A percentile compares a stretch with the other conserved stretches of the same genome.
Evolutionary conservation across 331 rosid species (phyloP).

Genomic region (Rhamnella rubrinervis): DNA sequence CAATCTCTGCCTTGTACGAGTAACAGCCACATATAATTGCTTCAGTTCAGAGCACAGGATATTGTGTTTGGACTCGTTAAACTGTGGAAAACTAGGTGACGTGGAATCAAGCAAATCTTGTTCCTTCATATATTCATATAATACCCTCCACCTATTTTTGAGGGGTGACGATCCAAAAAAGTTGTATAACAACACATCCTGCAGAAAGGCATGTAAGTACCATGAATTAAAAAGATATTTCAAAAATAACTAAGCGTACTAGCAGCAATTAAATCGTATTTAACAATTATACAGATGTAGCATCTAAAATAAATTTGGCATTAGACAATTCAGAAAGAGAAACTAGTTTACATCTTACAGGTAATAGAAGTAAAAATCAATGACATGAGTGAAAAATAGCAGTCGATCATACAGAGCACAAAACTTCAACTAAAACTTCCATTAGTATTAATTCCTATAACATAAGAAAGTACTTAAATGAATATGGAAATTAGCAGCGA

Average conservation of each 20-base stretch:
- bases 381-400: neutral
- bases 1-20: conserved; percentile 68
- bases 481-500: neutral
- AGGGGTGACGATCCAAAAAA: conserved; percentile 71
- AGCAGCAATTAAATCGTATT: no score
- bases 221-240: neutral
- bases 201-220: neutral
- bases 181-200: conserved; percentile 74
- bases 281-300: neutral
- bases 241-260: neutral
- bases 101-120: conserved; percentile 42
- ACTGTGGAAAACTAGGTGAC: conserved; percentile 24
- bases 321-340: neutral
- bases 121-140: conserved; percentile 62
- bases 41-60: conserved; percentile 62
- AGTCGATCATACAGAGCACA: neutral
- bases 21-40: conserved; percentile 65
- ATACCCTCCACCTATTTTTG: conserved; percentile 64
- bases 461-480: neutral
- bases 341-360: neutral
- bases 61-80: conserved; percentile 47
- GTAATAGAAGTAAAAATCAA: neutral
- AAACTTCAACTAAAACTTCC: neutral
- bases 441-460: neutral
- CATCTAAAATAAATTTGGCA: neutral